phyloP scores from a whole-genome alignment of 306 rosid species.

The Adenanthera pavonina region DNA sequence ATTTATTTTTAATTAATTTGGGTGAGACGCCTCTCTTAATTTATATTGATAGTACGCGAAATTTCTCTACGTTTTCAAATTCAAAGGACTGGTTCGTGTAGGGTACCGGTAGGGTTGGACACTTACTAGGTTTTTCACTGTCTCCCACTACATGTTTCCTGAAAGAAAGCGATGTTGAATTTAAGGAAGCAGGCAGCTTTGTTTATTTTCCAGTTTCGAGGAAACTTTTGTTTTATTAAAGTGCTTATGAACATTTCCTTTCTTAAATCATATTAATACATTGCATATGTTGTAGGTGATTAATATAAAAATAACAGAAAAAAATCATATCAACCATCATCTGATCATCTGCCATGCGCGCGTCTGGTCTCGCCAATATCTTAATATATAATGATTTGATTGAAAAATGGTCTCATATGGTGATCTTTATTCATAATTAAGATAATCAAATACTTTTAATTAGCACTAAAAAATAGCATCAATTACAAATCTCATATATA shows the following conservation, averaged over 20 bases:
- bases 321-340: background rate
- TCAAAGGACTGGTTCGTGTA: no score
- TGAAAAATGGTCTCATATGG: no score
- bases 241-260: background rate
- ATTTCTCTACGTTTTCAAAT: no score
- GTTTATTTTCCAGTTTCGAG: background rate
- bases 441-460: background rate
- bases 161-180: background rate
- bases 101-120: background rate
- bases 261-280: background rate
- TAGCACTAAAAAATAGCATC: background rate
- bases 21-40: no score
- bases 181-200: constrained; percentile 22
- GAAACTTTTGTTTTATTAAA: background rate
- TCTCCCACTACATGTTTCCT: background rate
- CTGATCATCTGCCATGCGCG: no score
- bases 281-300: background rate
- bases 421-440: background rate
- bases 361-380: background rate
- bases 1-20: no score
- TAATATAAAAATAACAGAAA: no score
- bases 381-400: no score
- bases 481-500: background rate
- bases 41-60: no score
- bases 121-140: background rate